Evolutionary conservation across 2,329 filamentous ascomycete genomes (phyloP), one percentile per base, ranked within the genome.

Genomic region (Juglanconis oblonga): DNA sequence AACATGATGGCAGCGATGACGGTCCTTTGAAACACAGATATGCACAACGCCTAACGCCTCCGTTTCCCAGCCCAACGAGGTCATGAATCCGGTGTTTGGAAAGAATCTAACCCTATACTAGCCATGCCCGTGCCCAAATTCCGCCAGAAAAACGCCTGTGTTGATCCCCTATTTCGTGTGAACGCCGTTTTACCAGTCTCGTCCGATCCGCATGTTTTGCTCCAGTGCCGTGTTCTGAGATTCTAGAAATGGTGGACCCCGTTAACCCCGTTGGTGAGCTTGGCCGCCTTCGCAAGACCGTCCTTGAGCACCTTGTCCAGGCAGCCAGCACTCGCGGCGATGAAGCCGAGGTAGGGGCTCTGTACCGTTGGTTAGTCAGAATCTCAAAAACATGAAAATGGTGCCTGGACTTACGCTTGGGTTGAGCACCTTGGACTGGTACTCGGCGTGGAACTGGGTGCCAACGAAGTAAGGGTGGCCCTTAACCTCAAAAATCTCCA

Each of bases 401-500:
- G 9, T 3, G 9, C 7, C 8, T 35, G n/a, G 3, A 63, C 61
- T 58, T 61, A 63, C 61, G 40, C 61, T 63, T 35, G 61, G 61
- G 52, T 49, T 63, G 51, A 63, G 61, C 58, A 63, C 61, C 54
- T 63, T 63, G 13, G 61, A 63, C 42, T 63, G 61, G 55, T 63
- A 63, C 54, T 63, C 61, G 13, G 61, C 61, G 38, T 63, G 61
- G 54, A 63, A 63, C 55, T 63, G 61, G 17, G 61, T 63, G 61
- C 61, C 67, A 52, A 92, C 88, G 65, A 86, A 94, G 81, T 84
- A 94, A 1, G 87, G 88, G 72, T 93, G 90, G 65, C 91, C 86
- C 71, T 86, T 86, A 62, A 92, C 76, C 74, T 94, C 90, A 32
- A 93, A 76, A 57, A 91, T 82, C 75, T 93, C 90, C 87, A 92